These are phyloP conservation scores for Vitellaria paradoxa DNA, from an alignment of 179 eudicot species.

Conservation along the genomic window DNA sequence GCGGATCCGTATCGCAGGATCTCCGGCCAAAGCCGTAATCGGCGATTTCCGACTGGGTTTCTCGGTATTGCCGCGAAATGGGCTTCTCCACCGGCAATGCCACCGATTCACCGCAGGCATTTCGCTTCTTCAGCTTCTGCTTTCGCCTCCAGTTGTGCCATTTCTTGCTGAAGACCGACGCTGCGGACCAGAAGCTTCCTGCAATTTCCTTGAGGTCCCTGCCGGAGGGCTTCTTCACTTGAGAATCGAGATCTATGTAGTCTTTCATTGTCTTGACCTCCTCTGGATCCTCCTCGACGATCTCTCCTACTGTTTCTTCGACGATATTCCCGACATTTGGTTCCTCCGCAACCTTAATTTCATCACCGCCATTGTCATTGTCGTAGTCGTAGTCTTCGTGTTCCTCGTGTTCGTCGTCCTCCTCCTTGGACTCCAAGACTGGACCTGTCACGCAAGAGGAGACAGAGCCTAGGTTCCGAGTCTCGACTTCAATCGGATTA, in stretches of 20 bases:
- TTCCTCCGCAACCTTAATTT: constrained; percentile 35
- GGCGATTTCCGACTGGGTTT: constrained; percentile 92
- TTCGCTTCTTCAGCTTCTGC: constrained; percentile 59
- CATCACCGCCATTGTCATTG: constrained; percentile 24
- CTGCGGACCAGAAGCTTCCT: constrained; percentile 83
- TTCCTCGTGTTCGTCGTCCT: constrained; percentile 27
- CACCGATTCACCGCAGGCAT: constrained; percentile 20
- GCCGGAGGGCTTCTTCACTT: constrained; percentile 50
- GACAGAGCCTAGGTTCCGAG: constrained; percentile 11
- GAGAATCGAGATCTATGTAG: constrained; percentile 69
- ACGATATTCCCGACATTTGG: constrained; percentile 2
- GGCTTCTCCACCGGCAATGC: constrained; percentile 54
- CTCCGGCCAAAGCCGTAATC: constrained; percentile 94
- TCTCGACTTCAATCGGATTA: constrained; percentile 1
- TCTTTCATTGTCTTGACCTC: constrained; percentile 83
- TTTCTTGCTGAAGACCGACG: constrained; percentile 90
- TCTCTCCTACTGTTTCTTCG: constrained; percentile 25
- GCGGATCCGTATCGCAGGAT: constrained; percentile 88
- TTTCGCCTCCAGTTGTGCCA: constrained; percentile 65
- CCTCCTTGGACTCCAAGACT: constrained; percentile 33
- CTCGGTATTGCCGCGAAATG: constrained; percentile 57
- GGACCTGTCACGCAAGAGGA: constrained; percentile 12
- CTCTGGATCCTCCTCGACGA: constrained; percentile 21
- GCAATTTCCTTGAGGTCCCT: constrained; percentile 54
- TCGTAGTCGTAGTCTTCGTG: constrained; percentile 19